These are phyloP conservation scores for Ustilaginoidea virens DNA, from an alignment of 2,329 filamentous ascomycete species.

Conservation along the genomic window DNA sequence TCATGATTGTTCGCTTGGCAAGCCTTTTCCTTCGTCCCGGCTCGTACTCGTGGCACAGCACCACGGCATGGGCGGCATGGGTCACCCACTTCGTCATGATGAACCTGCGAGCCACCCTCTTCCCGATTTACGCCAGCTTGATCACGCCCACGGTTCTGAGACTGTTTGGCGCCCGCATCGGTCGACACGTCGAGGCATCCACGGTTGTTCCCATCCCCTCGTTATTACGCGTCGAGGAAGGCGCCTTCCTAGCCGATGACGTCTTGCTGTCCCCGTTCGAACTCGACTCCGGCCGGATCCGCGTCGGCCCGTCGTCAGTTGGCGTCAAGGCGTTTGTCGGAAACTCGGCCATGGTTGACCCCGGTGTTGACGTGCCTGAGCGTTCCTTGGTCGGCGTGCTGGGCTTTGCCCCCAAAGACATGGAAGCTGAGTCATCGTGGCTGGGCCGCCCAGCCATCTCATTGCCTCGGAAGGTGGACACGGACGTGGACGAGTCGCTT, in stretches of 20 bases:
- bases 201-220: conserved; percentile 8
- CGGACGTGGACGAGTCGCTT: conserved; percentile 6
- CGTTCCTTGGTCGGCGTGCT: conserved; percentile 8
- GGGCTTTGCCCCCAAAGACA: conserved; percentile 6
- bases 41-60: conserved; percentile 9
- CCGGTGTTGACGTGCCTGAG: conserved; percentile 6
- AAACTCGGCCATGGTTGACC: conserved; percentile 9
- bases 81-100: conserved; percentile 7
- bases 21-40: conserved; percentile 7
- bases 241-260: conserved; percentile 3
- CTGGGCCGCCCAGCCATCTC: conserved; percentile 9
- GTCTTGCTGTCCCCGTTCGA: conserved; percentile 8
- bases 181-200: conserved; percentile 8
- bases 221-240: neutral
- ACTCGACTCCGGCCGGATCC: conserved; percentile 6
- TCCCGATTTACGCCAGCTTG: conserved; percentile 9
- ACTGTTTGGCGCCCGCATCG: conserved; percentile 8
- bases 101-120: conserved; percentile 4
- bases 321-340: conserved; percentile 8
- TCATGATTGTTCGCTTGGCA: conserved; percentile 5
- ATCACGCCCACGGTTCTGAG: conserved; percentile 8
- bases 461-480: conserved; percentile 7
- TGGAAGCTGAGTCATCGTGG: conserved; percentile 9
- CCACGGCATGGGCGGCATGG: conserved; percentile 9
- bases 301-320: conserved; percentile 5